Evolutionary conservation across 176 grass and related monocot genomes (phyloP).

Genomic region (Hsuehochloa calcarea): DNA sequence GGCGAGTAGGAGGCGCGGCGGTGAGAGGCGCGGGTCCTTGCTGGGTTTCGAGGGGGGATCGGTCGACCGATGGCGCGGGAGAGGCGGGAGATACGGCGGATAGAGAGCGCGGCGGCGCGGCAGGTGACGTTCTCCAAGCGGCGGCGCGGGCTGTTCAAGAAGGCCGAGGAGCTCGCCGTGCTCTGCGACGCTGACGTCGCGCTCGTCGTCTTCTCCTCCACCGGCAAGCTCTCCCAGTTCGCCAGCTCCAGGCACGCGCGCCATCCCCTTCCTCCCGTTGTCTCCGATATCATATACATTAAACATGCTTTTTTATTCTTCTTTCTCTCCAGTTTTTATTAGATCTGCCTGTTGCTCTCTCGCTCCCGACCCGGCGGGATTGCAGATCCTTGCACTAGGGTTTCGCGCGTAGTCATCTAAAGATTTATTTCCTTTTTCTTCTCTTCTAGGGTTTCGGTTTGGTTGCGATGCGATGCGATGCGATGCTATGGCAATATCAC

Average conservation of each 20-base stretch:
- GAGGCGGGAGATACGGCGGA: constrained; percentile 72
- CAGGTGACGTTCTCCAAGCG: constrained; percentile 97
- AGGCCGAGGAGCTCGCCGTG: constrained; percentile 87
- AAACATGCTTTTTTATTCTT: neutral
- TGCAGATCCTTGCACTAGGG: constrained; percentile 34
- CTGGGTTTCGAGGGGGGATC: neutral
- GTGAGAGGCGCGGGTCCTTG: neutral
- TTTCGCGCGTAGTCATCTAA: neutral
- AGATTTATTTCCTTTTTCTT: neutral
- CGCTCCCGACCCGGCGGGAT: neutral
- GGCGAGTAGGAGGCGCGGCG: neutral
- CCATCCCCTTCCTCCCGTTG: neutral
- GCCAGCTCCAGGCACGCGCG: constrained; percentile 69
- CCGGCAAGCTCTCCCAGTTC: constrained; percentile 93
- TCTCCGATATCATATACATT: neutral
- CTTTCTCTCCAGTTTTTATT: neutral
- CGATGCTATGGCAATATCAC: neutral
- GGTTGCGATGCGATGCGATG: neutral
- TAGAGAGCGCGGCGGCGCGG: constrained; percentile 80
- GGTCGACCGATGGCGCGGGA: constrained; percentile 64
- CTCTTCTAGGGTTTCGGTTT: constrained; percentile 17
- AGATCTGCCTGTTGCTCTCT: constrained; percentile 20
- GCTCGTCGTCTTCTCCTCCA: constrained; percentile 86
- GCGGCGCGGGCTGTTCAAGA: constrained; percentile 86
- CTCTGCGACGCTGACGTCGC: constrained; percentile 91